A percentile compares a stretch with the other conserved stretches of the same genome.
These are phyloP conservation scores for Colletotrichum sp. DNA, from an alignment of 2,329 filamentous ascomycete genomes.

Conservation along the genomic window DNA sequence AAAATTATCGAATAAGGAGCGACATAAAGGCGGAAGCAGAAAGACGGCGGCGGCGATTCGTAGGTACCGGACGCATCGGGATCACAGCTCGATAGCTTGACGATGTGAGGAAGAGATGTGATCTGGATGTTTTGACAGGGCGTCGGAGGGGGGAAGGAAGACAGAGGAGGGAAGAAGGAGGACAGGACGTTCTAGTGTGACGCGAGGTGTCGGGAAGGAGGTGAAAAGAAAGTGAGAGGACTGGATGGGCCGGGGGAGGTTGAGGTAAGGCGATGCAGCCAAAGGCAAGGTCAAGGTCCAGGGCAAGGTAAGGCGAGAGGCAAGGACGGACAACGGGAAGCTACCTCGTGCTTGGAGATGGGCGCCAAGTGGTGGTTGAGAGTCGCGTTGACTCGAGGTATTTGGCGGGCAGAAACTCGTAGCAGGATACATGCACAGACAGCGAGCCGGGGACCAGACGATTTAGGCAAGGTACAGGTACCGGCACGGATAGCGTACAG, in stretches of 20 bases:
- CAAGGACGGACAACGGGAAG: background rate
- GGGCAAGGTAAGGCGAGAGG: background rate
- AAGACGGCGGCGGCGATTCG: background rate
- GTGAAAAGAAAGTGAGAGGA: conserved; percentile 5
- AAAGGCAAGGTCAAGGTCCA: background rate
- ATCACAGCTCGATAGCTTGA: conserved; percentile 2
- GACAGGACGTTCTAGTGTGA: background rate
- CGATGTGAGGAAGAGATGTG: background rate
- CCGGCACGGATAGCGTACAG: background rate
- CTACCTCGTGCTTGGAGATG: background rate
- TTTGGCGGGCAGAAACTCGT: background rate
- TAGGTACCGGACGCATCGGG: conserved; percentile 22
- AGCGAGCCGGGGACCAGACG: background rate
- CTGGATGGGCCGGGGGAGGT: background rate
- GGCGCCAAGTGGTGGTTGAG: background rate
- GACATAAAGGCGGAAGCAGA: conserved; percentile 21
- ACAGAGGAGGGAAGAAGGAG: background rate
- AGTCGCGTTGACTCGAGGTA: background rate
- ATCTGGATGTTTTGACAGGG: background rate
- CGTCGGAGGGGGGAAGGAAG: background rate
- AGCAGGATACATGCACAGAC: conserved; percentile 4
- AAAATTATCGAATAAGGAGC: conserved; percentile 23
- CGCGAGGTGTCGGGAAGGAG: conserved; percentile 8
- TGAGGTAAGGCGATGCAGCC: background rate
- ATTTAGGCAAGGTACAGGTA: conserved; percentile 9